Conservation (phyloP, 2,329 filamentous ascomycete species). For the Lasiodiplodia citricola region DNA sequence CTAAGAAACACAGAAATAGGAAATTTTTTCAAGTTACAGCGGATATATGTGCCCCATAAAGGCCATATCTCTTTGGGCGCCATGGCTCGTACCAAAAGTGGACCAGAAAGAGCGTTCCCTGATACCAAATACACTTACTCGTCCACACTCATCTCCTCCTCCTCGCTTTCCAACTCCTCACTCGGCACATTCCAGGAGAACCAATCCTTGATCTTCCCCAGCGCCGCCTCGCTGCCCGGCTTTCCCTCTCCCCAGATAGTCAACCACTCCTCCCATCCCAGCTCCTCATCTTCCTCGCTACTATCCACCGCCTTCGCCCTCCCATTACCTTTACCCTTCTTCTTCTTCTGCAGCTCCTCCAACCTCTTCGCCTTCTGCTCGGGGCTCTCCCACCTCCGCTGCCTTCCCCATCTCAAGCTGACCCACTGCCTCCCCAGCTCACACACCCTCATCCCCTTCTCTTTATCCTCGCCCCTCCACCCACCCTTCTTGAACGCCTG, state of each 20-base stretch:
- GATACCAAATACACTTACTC: not conserved
- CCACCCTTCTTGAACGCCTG: constrained; percentile 19
- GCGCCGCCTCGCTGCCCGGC: not conserved
- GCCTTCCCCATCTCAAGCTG: constrained; percentile 4
- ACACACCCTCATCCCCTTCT: not conserved
- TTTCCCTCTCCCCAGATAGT: not conserved
- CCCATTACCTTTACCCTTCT: not conserved
- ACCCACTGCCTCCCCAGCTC: constrained; percentile 4
- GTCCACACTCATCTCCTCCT: not conserved
- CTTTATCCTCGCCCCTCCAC: constrained; percentile 1
- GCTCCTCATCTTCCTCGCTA: not conserved
- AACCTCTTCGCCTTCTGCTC: not conserved
- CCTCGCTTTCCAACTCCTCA: not conserved
- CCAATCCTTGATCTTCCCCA: not conserved
- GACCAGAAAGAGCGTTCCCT: no score
- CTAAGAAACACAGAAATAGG: no score
- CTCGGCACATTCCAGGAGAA: not conserved
- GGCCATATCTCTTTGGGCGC: no score
- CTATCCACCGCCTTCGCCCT: not conserved
- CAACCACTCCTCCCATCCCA: not conserved
- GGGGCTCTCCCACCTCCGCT: not conserved
- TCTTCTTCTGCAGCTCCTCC: not conserved
- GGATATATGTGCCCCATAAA: no score
- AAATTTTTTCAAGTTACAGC: no score
- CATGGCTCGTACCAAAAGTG: no score